Base-by-base conservation (phyloP, 805 yeast species). In the Isabelozyma pseudorhagii region DNA sequence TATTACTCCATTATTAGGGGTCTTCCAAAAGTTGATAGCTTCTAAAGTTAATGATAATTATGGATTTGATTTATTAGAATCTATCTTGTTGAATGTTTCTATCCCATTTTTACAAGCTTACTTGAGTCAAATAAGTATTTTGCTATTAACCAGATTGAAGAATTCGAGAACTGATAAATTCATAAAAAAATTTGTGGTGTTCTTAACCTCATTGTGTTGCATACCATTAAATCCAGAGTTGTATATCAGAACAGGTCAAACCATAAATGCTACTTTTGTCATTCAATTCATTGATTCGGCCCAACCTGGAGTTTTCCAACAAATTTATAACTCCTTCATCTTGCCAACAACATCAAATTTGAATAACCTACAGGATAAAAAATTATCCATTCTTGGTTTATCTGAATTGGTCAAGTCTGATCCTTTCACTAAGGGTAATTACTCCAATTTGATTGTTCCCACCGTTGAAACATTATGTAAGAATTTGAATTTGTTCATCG, bases 11-110 rank as follows among this genome's bases (percentile, higher is more conserved):
- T 80, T 94, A 29, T 73, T 94, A 40, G 99, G 99, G 39, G 96
- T 94, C n/a, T 96, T 89, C 75, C 99, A 96, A 71, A 90, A 92
- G 65, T 74, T 94, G 55, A 82, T 94, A 46, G 83, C 97, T 0
- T 89, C 97, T 0, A 87, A 86, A 56, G 78, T 83, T 13, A 86
- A 90, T 59, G 98, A 94, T 59, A 69, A 70, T 38, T 79, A 82
- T 59, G 98, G 97, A 1, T 87, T 94, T 66, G 98, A 94, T 49
- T 71, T 94, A 41, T 69, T 94, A 42, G 92, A 88, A 62, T 71
- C 78, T 3, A 84, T 94, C 45, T 66, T 93, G 41, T 60, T 81
- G 41, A 68, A 77, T 50, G 69, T 90, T 42, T 84, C 89, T 5
- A 57, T 82, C 41, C 63, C 61, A 0, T 54, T 64, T 4, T 64